phyloP scores from a whole-genome alignment of 129 eudicot genomes.

The Escallonia herrerae region DNA sequence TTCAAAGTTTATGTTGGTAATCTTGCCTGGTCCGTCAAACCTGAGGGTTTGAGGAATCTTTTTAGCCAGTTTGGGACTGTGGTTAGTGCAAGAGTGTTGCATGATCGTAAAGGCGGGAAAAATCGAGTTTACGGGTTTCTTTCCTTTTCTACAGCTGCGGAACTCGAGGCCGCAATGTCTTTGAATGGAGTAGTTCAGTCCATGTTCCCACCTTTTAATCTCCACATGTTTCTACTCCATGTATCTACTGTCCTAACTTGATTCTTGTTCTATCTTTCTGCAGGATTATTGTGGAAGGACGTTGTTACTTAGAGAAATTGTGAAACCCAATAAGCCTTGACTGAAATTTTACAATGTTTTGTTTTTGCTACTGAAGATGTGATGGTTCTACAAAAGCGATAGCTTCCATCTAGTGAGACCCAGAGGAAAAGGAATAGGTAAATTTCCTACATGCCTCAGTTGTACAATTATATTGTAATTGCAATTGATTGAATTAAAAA shows the following conservation, averaged over 20 bases:
- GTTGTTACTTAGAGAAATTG: slow-evolving; percentile 32
- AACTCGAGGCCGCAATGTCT: slow-evolving; percentile 44
- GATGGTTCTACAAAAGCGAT: too few species aligned
- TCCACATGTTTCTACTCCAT: neutral
- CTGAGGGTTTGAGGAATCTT: slow-evolving; percentile 35
- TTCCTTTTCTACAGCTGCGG: slow-evolving; percentile 31
- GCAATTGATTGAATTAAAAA: too few species aligned
- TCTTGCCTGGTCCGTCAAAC: slow-evolving; percentile 44
- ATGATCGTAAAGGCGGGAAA: slow-evolving; percentile 41
- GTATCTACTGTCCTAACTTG: neutral
- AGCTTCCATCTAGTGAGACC: too few species aligned
- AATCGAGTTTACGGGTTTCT: slow-evolving; percentile 45
- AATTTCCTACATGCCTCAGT: too few species aligned
- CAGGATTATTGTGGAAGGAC: slow-evolving; percentile 40
- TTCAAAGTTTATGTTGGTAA: slow-evolving; percentile 38
- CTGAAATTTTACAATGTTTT: slow-evolving; percentile 1
- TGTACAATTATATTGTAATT: too few species aligned
- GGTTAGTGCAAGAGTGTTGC: slow-evolving; percentile 38
- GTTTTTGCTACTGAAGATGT: too few species aligned
- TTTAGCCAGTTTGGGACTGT: slow-evolving; percentile 40
- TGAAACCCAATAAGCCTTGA: slow-evolving; percentile 23
- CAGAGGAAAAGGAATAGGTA: too few species aligned
- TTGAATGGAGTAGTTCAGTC: slow-evolving; percentile 37
- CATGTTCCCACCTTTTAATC: neutral
- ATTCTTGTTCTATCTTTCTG: slow-evolving; percentile 1